Base-by-base conservation (phyloP, 768 basidiomycete genomes). In the Boletus sp. region DNA sequence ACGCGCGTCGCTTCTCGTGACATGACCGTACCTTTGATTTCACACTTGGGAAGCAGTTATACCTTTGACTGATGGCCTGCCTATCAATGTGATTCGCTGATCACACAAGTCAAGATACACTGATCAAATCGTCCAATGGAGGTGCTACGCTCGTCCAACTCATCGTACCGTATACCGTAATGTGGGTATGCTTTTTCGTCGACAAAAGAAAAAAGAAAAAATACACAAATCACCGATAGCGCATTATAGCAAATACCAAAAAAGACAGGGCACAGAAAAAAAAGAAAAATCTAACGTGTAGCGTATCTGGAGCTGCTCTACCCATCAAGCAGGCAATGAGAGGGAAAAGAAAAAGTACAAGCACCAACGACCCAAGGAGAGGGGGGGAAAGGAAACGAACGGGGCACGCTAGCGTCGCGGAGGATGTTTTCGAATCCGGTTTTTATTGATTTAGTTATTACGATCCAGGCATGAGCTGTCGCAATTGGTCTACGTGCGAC, bases 401-500 rank as follows among this genome's bases (percentile, higher is more conserved):
- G n/a, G n/a, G n/a, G n/a, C n/a, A n/a, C n/a, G n/a, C n/a, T n/a
- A n/a, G n/a, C n/a, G n/a, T n/a, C n/a, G n/a, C n/a, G n/a, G n/a
- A n/a, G n/a, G n/a, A n/a, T n/a, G n/a, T n/a, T n/a, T n/a, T n/a
- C n/a, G n/a, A n/a, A n/a, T n/a, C n/a, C n/a, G n/a, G n/a, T n/a
- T n/a, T n/a, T n/a, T n/a, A n/a, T n/a, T n/a, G n/a, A n/a, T n/a
- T n/a, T n/a, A n/a, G n/a, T n/a, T n/a, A n/a, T 30, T 8, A 60
- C 27, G 48, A 57, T 21, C 33, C 69, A 25, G 66, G 74, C 63
- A 79, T 69, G 47, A 82, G 68, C 55, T 75, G 68, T 30, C 67
- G 70, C 51, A 85, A 68, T 35, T 67, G 70, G 34, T 71, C 67
- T 21, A 81, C 78, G 62, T 87, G 86, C 5, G 69, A 66, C 17